Base-by-base conservation (phyloP, 169 alveolate species). In the Toxoplasma gondii region DNA sequence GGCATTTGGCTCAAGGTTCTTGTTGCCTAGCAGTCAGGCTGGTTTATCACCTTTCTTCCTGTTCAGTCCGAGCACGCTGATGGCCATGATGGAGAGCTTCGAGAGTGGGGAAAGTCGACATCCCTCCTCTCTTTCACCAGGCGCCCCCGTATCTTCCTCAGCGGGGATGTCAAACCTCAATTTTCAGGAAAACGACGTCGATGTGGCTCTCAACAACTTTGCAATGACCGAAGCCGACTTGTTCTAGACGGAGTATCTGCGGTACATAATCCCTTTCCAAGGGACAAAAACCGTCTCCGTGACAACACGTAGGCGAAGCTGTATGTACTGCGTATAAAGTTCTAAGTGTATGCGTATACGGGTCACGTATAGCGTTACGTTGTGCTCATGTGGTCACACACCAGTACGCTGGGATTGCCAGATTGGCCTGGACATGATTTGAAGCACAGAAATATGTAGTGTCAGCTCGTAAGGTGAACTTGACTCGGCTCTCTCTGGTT, bases 181-280 rank as follows among this genome's bases (percentile, higher is more conserved):
- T 16, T 64, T 64, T 31, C 7, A 64, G 29, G 86, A 10, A 17
- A n/a, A 78, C 44, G 86, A 78, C 44, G 10, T 78, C 86, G 86
- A 82, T 41, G 69, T 5, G 41, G 90, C 53, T 38, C 1, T 82
- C 64, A 17, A 43, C 44, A 82, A 82, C 90, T 82, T 82, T 31
- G 67, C 53, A 24, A 82, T 82, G 90, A 82, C 90, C 67, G 67
- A 29, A 29, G 90, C 53, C 34, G 90, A 82, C 41, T 9, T 82
- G 34, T 82, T 82, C 90, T 82, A 82, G 67, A 67, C 1, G 39
- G 27, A 9, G 84, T 49, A 12, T 4, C 12, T 49, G 58, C 58
- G 12, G 58, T 49, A 12, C 12, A 49, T 49, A 49, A 4, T 49
- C 58, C 4, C 58, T 49, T 4, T 49, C 12, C 58, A 49, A 49